A percentile compares a stretch with the other conserved stretches of the same genome.
Conservation (phyloP, 2,329 filamentous ascomycete species). For the Xylariaceae sp. region DNA sequence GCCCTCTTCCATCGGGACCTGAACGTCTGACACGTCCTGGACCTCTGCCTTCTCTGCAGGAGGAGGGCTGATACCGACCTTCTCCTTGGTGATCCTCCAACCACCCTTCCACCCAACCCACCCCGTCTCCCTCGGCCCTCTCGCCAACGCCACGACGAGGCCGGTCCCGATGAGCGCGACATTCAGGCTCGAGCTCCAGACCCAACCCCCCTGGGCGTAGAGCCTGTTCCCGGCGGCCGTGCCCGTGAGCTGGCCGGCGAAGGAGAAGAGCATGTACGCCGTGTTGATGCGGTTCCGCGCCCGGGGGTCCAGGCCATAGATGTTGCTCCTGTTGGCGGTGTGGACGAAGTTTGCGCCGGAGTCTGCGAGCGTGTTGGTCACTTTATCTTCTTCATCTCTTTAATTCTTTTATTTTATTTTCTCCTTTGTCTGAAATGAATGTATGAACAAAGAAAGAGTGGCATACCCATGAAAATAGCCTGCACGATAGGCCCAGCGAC, state of each 20-base stretch:
- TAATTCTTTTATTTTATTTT: too few relatives aligned
- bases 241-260: slow-evolving; percentile 69
- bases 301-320: slow-evolving; percentile 66
- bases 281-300: slow-evolving; percentile 74
- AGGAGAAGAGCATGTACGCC: slow-evolving; percentile 72
- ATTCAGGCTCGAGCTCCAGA: slow-evolving; percentile 39
- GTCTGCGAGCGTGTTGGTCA: slow-evolving; percentile 50
- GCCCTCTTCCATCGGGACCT: slow-evolving; percentile 5
- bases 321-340: slow-evolving; percentile 65
- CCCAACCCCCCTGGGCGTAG: slow-evolving; percentile 48
- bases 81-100: slow-evolving; percentile 31
- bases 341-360: slow-evolving; percentile 68
- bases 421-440: too few relatives aligned
- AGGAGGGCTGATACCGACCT: too few relatives aligned
- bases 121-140: slow-evolving; percentile 36
- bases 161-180: slow-evolving; percentile 36
- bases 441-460: background rate
- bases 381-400: too few relatives aligned
- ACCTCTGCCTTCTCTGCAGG: slow-evolving; percentile 5
- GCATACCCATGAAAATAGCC: slow-evolving; percentile 30
- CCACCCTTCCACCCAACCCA: slow-evolving; percentile 41
- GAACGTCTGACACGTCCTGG: too few relatives aligned
- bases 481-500: slow-evolving; percentile 69
- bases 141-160: slow-evolving; percentile 31
- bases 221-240: slow-evolving; percentile 53